A percentile compares a stretch with the other conserved stretches of the same genome.
Evolutionary conservation across 768 basidiomycete genomes (phyloP).

Genomic region (Gloeophyllum trabeum): DNA sequence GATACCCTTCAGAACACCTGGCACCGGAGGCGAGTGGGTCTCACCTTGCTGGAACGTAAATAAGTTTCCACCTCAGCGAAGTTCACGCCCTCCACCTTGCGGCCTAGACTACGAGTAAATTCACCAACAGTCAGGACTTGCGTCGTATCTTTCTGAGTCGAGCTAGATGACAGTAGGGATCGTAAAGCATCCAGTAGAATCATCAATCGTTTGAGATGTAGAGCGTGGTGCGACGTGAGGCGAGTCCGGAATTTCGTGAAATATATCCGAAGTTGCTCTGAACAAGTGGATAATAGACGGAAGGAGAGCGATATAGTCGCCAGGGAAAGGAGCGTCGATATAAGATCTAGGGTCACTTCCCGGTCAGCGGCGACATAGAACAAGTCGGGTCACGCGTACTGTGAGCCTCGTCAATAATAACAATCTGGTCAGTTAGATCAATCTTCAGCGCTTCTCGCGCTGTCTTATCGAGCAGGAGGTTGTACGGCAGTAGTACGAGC

Average conservation of each 20-base stretch:
- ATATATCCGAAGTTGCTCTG: conserved; percentile 71
- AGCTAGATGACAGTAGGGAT: background rate
- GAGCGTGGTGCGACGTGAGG: conserved; percentile 57
- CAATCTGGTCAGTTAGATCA: conserved; percentile 70
- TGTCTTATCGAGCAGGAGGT: conserved; percentile 72
- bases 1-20: background rate
- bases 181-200: conserved; percentile 47
- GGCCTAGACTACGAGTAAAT: conserved; percentile 55
- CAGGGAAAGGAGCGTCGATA: conserved; percentile 80
- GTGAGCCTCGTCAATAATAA: conserved; percentile 95
- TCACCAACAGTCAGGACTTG: conserved; percentile 64
- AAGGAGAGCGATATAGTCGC: conserved; percentile 62
- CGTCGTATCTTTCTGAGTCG: too few relatives aligned
- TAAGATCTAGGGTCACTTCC: conserved; percentile 46
- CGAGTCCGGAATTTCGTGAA: conserved; percentile 68
- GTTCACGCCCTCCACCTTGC: conserved; percentile 66
- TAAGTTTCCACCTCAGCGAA: conserved; percentile 75
- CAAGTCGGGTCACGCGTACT: conserved; percentile 62
- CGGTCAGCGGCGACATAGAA: background rate
- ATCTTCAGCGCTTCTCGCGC: conserved; percentile 86
- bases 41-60: conserved; percentile 75
- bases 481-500: conserved; percentile 92
- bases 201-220: conserved; percentile 74
- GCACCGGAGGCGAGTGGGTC: too few relatives aligned
- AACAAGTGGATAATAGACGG: conserved; percentile 43